These are phyloP conservation scores for Mortierella hygrophila DNA, from an alignment of 192 early-diverging fungal species.

Conservation along the genomic window DNA sequence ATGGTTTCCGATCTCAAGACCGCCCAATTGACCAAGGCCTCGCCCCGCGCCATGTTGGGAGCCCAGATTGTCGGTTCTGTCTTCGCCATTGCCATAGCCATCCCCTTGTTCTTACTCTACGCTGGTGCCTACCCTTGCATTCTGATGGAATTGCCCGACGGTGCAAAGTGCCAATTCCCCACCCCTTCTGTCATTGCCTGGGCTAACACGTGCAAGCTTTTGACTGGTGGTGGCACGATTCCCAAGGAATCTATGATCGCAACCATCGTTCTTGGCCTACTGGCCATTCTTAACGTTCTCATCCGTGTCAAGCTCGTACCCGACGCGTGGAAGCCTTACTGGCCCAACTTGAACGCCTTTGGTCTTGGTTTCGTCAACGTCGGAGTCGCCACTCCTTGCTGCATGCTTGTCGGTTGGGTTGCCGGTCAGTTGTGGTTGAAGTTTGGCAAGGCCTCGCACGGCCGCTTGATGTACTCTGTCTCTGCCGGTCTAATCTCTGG, in stretches of 20 bases:
- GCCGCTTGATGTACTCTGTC: constrained; percentile 57
- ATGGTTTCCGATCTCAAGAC: constrained; percentile 83
- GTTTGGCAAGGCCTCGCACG: constrained; percentile 57
- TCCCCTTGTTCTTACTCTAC: constrained; percentile 72
- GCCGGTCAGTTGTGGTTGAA: constrained; percentile 15
- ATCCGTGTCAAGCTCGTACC: constrained; percentile 64
- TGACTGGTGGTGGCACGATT: constrained; percentile 58
- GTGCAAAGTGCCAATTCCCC: constrained; percentile 55
- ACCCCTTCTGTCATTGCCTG: constrained; percentile 57
- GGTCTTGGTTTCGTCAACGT: constrained; percentile 68
- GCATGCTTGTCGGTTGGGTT: constrained; percentile 60
- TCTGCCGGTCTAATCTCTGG: constrained; percentile 66
- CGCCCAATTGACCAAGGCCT: constrained; percentile 72
- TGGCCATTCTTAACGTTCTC: constrained; percentile 50
- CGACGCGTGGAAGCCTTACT: constrained; percentile 60
- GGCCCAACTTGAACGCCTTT: constrained; percentile 70
- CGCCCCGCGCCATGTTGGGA: constrained; percentile 72
- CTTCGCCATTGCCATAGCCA: constrained; percentile 67
- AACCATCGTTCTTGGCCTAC: constrained; percentile 56
- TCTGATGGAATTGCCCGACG: neutral
- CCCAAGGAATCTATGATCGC: constrained; percentile 55
- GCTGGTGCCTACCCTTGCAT: constrained; percentile 76
- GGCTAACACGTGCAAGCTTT: constrained; percentile 56
- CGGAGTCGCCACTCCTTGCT: constrained; percentile 25
- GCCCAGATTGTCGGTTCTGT: constrained; percentile 74